Percentiles rank a stretch among this genome's conserved stretches.
Conservation (phyloP, 306 rosid genomes). For the Prunus salicina region DNA sequence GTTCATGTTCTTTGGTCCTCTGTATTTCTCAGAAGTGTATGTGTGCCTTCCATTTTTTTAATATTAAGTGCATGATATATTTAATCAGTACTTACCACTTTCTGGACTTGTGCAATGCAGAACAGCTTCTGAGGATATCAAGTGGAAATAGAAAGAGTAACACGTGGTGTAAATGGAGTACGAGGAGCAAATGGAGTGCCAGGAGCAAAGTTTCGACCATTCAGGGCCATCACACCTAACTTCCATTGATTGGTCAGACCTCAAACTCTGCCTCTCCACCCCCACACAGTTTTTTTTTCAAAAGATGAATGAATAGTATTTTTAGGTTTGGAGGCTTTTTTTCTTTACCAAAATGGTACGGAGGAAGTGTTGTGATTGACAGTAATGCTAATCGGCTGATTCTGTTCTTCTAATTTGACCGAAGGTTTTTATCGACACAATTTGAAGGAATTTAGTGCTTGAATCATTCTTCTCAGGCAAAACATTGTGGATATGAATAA, state of each 20-base stretch:
- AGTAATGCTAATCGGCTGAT: too few species aligned
- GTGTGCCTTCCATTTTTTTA: not conserved
- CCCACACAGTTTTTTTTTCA: not conserved
- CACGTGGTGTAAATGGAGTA: constrained; percentile 47
- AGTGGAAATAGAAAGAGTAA: constrained; percentile 18
- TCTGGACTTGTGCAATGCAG: constrained; percentile 9
- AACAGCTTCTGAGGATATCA: constrained; percentile 23
- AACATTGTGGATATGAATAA: too few species aligned
- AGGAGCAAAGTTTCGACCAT: constrained; percentile 62
- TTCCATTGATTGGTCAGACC: constrained; percentile 65
- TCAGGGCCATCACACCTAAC: constrained; percentile 79
- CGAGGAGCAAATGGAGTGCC: too few species aligned
- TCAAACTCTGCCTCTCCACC: too few species aligned
- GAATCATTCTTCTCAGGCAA: too few species aligned
- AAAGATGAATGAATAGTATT: too few species aligned
- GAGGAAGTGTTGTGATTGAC: not conserved
- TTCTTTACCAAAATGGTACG: not conserved
- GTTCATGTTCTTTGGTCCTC: not conserved
- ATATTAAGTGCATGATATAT: not conserved
- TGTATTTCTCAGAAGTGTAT: not conserved
- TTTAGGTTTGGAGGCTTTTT: not conserved
- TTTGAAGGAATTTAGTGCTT: too few species aligned
- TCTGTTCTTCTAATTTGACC: too few species aligned
- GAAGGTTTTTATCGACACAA: too few species aligned
- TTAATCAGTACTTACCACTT: not conserved